Percentiles rank a stretch among this genome's conserved stretches.
Conservation (phyloP, 129 eudicot species). For the Escallonia herrerae region DNA sequence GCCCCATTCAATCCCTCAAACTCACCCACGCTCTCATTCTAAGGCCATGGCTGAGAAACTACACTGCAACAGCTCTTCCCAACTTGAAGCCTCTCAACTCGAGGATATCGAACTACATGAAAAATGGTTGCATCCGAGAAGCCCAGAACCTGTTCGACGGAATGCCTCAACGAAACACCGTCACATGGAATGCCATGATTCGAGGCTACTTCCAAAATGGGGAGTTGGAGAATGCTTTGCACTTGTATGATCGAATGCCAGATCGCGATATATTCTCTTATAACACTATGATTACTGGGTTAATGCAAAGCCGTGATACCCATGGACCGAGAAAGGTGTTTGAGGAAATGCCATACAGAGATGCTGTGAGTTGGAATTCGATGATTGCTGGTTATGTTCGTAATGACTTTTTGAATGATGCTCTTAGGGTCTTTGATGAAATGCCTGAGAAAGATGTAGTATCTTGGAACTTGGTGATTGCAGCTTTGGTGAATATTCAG, state of each 20-base stretch:
- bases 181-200: slow-evolving; percentile 36
- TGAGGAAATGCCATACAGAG: slow-evolving; percentile 24
- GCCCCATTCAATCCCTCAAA: slow-evolving; percentile 13
- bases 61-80: neutral
- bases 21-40: neutral
- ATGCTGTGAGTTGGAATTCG: slow-evolving; percentile 39
- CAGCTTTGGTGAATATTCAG: slow-evolving; percentile 22
- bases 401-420: slow-evolving; percentile 21
- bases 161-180: slow-evolving; percentile 33
- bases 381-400: slow-evolving; percentile 35
- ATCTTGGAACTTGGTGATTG: slow-evolving; percentile 37
- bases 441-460: slow-evolving; percentile 29
- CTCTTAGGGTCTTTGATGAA: slow-evolving; percentile 17
- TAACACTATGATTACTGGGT: slow-evolving; percentile 28
- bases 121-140: slow-evolving; percentile 20
- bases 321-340: slow-evolving; percentile 28
- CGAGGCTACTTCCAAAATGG: slow-evolving; percentile 40
- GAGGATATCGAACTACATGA: slow-evolving; percentile 27
- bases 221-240: slow-evolving; percentile 12
- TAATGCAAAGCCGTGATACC: slow-evolving; percentile 22
- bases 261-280: slow-evolving; percentile 31
- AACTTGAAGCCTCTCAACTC: slow-evolving; percentile 31
- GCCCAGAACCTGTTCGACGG: slow-evolving; percentile 30
- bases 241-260: slow-evolving; percentile 26
- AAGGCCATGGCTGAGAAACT: neutral